phyloP scores from a whole-genome alignment of 805 yeast genomes.

The Kazachstania martiniae region DNA sequence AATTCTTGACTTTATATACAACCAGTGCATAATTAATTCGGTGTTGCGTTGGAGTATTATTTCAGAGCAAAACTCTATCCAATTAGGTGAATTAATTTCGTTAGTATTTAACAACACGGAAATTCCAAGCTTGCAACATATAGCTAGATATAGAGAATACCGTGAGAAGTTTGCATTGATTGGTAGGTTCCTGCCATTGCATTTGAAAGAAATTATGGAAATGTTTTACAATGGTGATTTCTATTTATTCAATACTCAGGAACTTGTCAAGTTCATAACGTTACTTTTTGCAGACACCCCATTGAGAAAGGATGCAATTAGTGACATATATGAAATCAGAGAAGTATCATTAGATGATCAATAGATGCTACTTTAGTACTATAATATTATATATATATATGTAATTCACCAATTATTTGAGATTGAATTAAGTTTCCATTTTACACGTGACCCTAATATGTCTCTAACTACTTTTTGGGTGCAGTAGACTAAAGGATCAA shows the following conservation, averaged over 20 bases:
- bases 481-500: too few relatives aligned
- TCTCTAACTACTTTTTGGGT: too few relatives aligned
- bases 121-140: constrained; percentile 9
- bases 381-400: too few relatives aligned
- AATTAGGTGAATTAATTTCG: constrained; percentile 18
- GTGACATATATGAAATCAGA: constrained; percentile 31
- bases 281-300: constrained; percentile 33
- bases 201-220: constrained; percentile 31
- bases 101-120: constrained; percentile 16
- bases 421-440: too few relatives aligned
- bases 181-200: constrained; percentile 28
- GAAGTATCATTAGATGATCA: constrained; percentile 37
- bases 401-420: too few relatives aligned
- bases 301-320: constrained; percentile 26
- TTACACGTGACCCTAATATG: too few relatives aligned
- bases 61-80: constrained; percentile 25
- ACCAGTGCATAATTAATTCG: constrained; percentile 11
- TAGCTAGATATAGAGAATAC: constrained; percentile 15
- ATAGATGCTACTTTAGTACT: too few relatives aligned
- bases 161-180: constrained; percentile 21
- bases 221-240: constrained; percentile 33
- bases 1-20: constrained; percentile 15
- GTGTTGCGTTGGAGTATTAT: constrained; percentile 24
- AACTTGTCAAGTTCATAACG: constrained; percentile 28
- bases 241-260: constrained; percentile 29